These are phyloP conservation scores for Tricholoma bakamatsutake DNA, from an alignment of 768 basidiomycete genomes.

Conservation along the genomic window DNA sequence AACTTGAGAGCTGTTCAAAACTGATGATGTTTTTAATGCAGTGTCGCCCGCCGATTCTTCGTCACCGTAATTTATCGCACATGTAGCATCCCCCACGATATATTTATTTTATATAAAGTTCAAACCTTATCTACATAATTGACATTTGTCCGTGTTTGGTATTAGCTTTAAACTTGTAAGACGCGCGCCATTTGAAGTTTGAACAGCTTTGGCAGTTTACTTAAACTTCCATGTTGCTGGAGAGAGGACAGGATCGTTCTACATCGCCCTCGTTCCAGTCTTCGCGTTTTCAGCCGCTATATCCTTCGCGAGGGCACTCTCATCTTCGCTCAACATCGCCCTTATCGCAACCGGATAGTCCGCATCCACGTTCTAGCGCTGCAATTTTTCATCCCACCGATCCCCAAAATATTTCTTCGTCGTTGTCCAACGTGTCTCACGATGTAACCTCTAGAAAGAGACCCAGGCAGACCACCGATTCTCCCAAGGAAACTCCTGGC, in stretches of 20 bases:
- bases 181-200: no score
- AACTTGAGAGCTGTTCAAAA: no score
- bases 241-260: conserved; percentile 23
- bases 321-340: conserved; percentile 8
- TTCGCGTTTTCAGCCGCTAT: background rate
- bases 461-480: conserved; percentile 7
- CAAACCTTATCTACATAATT: no score
- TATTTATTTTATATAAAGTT: no score
- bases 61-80: no score
- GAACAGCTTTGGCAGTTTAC: background rate
- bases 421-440: conserved; percentile 4
- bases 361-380: conserved; percentile 1
- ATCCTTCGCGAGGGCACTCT: conserved; percentile 5
- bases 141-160: no score
- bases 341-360: conserved; percentile 12
- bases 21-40: no score
- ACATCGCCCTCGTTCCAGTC: background rate
- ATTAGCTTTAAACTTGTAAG: no score
- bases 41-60: no score
- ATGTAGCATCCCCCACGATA: no score
- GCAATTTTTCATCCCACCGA: conserved; percentile 4
- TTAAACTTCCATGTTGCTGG: conserved; percentile 34
- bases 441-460: conserved; percentile 9
- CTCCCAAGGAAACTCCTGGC: conserved; percentile 6
- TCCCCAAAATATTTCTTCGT: conserved; percentile 2